Percentiles rank a stretch among this genome's conserved stretches.
phyloP scores from a whole-genome alignment of 192 early-diverging fungal genomes.

The Lobosporangium transversale region DNA sequence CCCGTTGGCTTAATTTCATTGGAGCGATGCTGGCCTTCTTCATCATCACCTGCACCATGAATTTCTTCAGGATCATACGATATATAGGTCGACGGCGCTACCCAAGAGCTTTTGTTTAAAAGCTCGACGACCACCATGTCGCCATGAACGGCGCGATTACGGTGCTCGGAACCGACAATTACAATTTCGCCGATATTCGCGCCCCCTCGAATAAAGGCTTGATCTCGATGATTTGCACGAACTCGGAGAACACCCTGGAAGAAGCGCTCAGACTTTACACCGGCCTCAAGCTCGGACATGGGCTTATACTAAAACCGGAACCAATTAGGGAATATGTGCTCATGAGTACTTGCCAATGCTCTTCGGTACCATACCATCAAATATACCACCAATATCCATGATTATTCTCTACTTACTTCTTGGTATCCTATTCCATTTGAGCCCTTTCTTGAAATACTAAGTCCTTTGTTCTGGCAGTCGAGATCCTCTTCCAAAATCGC shows the following conservation, averaged over 20 bases:
- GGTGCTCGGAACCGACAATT: slow-evolving; percentile 65
- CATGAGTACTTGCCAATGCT: no score
- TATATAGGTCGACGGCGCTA: slow-evolving; percentile 56
- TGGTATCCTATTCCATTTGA: slow-evolving; percentile 27
- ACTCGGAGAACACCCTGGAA: slow-evolving; percentile 58
- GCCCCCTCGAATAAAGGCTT: slow-evolving; percentile 58
- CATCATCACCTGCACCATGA: slow-evolving; percentile 34
- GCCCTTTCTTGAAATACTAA: slow-evolving; percentile 8
- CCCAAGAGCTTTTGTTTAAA: slow-evolving; percentile 57
- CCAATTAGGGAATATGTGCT: no score
- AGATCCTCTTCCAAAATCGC: slow-evolving; percentile 64
- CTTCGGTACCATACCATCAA: no score
- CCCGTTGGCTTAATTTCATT: slow-evolving; percentile 56
- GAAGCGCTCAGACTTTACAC: slow-evolving; percentile 61
- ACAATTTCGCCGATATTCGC: slow-evolving; percentile 64
- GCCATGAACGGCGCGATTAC: slow-evolving; percentile 68
- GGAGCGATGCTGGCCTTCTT: slow-evolving; percentile 15
- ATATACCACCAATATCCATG: no score
- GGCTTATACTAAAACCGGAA: slow-evolving; percentile 55
- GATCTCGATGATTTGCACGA: slow-evolving; percentile 53
- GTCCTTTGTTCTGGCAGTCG: slow-evolving; percentile 10
- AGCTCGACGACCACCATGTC: slow-evolving; percentile 74
- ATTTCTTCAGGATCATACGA: slow-evolving; percentile 52
- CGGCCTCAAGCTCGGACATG: slow-evolving; percentile 59
- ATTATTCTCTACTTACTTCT: slow-evolving; percentile 32